Percentiles rank a stretch among this genome's conserved stretches.
Conservation (phyloP, 305 asterid species). For the Plantago lanceolata region DNA sequence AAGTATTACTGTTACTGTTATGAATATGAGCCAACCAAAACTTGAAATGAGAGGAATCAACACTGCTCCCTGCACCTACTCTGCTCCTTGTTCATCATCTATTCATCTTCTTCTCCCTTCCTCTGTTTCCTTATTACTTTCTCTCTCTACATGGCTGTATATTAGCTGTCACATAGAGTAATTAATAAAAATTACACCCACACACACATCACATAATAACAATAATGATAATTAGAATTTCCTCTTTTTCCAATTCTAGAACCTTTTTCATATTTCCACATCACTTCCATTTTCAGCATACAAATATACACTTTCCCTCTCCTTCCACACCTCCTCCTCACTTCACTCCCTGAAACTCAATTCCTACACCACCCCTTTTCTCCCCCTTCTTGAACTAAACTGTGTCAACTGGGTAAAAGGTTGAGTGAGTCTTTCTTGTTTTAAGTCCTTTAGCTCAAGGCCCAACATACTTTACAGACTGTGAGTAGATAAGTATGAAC, state of each 20-base stretch:
- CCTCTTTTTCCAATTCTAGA: background rate
- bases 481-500: background rate
- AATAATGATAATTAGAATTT: no score
- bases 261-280: background rate
- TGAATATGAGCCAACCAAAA: no score
- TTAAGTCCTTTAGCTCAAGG: slow-evolving; percentile 27
- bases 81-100: slow-evolving; percentile 2
- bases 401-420: slow-evolving; percentile 16
- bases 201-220: background rate
- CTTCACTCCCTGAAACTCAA: no score
- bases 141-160: slow-evolving; percentile 43
- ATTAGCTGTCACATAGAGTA: slow-evolving; percentile 52
- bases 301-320: slow-evolving; percentile 28
- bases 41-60: slow-evolving; percentile 21
- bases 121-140: background rate
- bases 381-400: background rate
- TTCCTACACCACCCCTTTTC: background rate
- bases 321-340: background rate
- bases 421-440: slow-evolving; percentile 25
- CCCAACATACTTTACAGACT: slow-evolving; percentile 23
- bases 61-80: slow-evolving; percentile 26
- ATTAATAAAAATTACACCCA: no score
- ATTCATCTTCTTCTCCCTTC: background rate
- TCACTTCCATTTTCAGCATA: slow-evolving; percentile 15
- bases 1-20: no score